Base-by-base conservation (phyloP, 164 flowering plant genomes). In the Chimonanthus salicifolius region DNA sequence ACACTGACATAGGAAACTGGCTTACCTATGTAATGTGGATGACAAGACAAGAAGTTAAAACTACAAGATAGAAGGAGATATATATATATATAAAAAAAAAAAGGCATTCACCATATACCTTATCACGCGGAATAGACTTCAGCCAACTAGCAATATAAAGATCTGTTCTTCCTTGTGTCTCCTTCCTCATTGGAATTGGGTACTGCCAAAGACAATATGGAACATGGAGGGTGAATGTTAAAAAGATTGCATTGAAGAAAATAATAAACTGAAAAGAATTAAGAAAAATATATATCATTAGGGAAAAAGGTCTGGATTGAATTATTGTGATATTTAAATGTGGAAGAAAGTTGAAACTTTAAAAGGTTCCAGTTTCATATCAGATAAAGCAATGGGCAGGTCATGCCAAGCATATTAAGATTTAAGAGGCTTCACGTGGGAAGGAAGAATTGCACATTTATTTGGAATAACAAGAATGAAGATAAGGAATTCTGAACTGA, bases 141-240 rank as follows among this genome's bases (percentile, higher is more conserved):
- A 92, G 66, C 97, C 99, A 94, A 81, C 87, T 90, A 63, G 86
- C 85, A 72, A 94, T 84, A 75, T 88, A 94, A 6, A 84, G 83
- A 84, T 94, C 97, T 64, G 99, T 94, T 77, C 80, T 84, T 75
- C 99, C 99, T 82, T 92, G 94, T 4, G 97, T 94, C 79, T 94
- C 97, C 80, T 91, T 84, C 74, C 65, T 91, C 88, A 86, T 78
- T 67, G 99, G 97, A 70, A 92, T 78, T 43, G 99, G 99, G 73
- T 94, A 91, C 99, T 94, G 81, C 75, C 67, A 78, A 75, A 74
- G 47, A 72, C 6, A 73, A 50, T 18, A 33, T 21, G 4, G 16
- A 65, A 65, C n/a, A 6, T 44, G 68, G 15, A 43, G 48, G 33
- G 33, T 33, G 33, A 33, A 33, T 33, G 33, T 33, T 21, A 1